Evolutionary conservation across 169 alveolate genomes (phyloP), one percentile per base, ranked within the genome.

Genomic region (Plasmodium blacklocki): DNA sequence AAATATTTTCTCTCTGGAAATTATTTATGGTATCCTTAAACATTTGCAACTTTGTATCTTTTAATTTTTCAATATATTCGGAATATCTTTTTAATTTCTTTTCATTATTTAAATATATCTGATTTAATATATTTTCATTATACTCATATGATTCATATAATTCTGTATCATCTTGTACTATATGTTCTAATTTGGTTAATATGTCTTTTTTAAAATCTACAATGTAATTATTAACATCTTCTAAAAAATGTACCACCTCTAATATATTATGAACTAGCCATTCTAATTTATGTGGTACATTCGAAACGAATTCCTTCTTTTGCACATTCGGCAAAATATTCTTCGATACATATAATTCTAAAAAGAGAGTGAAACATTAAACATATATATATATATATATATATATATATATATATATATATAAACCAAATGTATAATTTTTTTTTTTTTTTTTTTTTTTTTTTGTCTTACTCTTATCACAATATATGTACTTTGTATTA

Each of bases 141-240:
- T 66, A 63, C 15, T 78, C 89, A 66, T 64, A 78, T 8, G 89
- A 47, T 43, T 78, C 89, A 45, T 78, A 78, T 21, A 78, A 45
- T 29, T 12, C 32, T 19, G 70, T 43, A 39, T 78, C 89, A 58
- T 78, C 78, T 21, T 78, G 89, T 26, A 78, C 60, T 43, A 78
- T 23, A 43, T 64, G 47, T 29, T 78, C 89, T 43, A 78, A 66
- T 52, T 78, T 78, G 12, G n/a, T 50, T 21, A 64, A 47, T 56
- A 78, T 21, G 18, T 78, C 89, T 23, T 78, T 78, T 21, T 78
- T 78, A 64, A 64, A 78, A 52, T 78, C 89, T 54, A 78, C 54
- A 43, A 78, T 50, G 26, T 78, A 78, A 52, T 78, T 78, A 45
- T 78, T 78, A 59, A 78, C 66, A 59, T 78, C 71, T 32, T 78